A percentile compares a stretch with the other conserved stretches of the same genome.
Conservation (phyloP, 331 rosid species). For the Arachis monticola region DNA sequence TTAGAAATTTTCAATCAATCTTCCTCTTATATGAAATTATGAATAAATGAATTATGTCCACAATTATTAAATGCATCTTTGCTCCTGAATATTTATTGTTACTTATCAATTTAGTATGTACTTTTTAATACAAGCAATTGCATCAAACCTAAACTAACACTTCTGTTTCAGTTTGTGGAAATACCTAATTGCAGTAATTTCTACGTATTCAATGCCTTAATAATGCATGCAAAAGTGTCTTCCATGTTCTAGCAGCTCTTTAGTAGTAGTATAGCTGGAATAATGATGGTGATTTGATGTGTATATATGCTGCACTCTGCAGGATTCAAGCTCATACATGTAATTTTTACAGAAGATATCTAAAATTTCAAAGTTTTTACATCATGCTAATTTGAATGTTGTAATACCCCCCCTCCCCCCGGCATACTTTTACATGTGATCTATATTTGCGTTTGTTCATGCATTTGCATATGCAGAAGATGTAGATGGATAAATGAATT, state of each 20-base stretch:
- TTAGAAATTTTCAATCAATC: constrained; percentile 8
- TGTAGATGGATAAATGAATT: constrained; percentile 21
- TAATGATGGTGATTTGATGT: neutral
- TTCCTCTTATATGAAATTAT: constrained; percentile 3
- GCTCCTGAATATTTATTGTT: neutral
- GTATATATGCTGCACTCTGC: constrained; percentile 1
- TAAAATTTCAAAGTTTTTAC: constrained; percentile 1
- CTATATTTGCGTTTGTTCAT: constrained; percentile 3
- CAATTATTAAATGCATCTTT: neutral
- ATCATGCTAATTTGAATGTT: constrained; percentile 14
- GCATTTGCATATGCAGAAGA: constrained; percentile 16
- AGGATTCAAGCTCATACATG: constrained; percentile 3
- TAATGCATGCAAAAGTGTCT: neutral
- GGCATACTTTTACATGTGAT: neutral
- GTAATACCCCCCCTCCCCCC: neutral
- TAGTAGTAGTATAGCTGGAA: constrained; percentile 13
- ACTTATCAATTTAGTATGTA: constrained; percentile 10
- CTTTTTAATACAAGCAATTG: neutral
- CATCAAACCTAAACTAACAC: neutral
- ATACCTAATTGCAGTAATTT: constrained; percentile 23
- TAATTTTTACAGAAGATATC: neutral
- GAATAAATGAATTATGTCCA: neutral
- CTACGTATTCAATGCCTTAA: neutral
- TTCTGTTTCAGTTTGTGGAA: constrained; percentile 29
- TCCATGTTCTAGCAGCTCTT: neutral